Evolutionary conservation across 2,329 filamentous ascomycete genomes (phyloP), one percentile per base, ranked within the genome.

Genomic region (Hypoxylon sp.): DNA sequence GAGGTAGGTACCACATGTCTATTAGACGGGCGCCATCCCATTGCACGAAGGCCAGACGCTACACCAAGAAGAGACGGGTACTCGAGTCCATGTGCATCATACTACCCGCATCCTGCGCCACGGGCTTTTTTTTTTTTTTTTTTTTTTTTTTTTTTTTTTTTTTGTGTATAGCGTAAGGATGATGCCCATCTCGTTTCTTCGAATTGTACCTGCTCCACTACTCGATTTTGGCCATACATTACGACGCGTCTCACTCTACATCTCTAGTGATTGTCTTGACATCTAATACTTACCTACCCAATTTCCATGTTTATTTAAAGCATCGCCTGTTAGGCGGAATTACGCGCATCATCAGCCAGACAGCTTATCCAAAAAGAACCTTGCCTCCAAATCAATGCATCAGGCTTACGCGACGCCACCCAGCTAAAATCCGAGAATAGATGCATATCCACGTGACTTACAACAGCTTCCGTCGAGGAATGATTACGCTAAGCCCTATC

Each of bases 401-500:
- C 34, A 55, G 44, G 26, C 54, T 46, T 24, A 46, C 22, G 24
- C 46, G 44, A n/a, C 56, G 11, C 48, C 37, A 4, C 8, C 34
- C 41, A 26, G 28, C 15, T 17, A 54, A 24, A 50, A 59, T 68
- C 54, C 49, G n/a, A 55, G 64, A 66, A 65, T 66, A 64, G 58
- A 57, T 60, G 22, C 13, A 44, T 50, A 43, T 59, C 62, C 70
- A 72, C 68, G 69, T 70, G 69, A 53, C 46, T 24, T 20, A 51
- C 48, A 47, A 59, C 62, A 60, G 51, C 59, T 62, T 62, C 56
- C 49, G 53, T 49, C 59, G 61, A 58, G 56, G 49, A 37, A 39
- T 51, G 61, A 49, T 34, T 32, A 46, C 70, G 69, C 71, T 71
- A 71, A 71, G 65, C 71, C 71, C 67, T 71, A 68, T 68, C 59